Percentiles rank a stretch among this genome's conserved stretches.
Evolutionary conservation across 2,329 filamentous ascomycete genomes (phyloP).

Genomic region (Clarireedia paspali): DNA sequence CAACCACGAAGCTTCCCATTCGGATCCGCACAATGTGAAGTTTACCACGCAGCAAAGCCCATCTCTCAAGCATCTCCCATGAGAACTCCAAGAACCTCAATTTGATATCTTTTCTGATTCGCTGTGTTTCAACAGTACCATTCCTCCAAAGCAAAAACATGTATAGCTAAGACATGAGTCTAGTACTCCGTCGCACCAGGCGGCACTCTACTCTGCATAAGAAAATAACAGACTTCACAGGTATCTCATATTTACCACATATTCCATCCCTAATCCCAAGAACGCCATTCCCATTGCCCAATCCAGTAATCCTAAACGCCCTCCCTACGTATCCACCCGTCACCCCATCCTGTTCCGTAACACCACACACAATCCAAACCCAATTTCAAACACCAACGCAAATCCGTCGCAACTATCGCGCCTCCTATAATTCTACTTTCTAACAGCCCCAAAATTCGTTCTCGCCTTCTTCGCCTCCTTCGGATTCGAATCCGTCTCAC

Average conservation of each 20-base stretch:
- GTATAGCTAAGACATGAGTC: too few species aligned
- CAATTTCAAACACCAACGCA: conserved; percentile 1
- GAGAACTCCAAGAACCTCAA: too few species aligned
- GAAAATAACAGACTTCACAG: background rate
- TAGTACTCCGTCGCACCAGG: too few species aligned
- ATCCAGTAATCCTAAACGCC: background rate
- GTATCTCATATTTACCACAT: background rate
- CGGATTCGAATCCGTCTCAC: conserved; percentile 50
- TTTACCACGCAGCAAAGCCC: too few species aligned
- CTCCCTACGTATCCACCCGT: background rate
- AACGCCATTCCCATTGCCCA: background rate
- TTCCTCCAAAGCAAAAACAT: too few species aligned
- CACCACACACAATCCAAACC: background rate
- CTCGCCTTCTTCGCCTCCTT: conserved; percentile 32
- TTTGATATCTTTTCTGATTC: too few species aligned
- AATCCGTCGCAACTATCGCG: background rate
- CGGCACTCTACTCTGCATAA: background rate
- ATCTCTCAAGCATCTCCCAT: too few species aligned
- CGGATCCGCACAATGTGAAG: too few species aligned
- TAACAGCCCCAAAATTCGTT: conserved; percentile 26
- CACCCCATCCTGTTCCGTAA: background rate
- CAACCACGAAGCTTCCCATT: too few species aligned
- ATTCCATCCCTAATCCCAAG: background rate
- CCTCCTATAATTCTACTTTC: conserved; percentile 17
- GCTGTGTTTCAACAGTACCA: too few species aligned